Evolutionary conservation across 2,329 filamentous ascomycete genomes (phyloP).

Genomic region (Fusarium citri): DNA sequence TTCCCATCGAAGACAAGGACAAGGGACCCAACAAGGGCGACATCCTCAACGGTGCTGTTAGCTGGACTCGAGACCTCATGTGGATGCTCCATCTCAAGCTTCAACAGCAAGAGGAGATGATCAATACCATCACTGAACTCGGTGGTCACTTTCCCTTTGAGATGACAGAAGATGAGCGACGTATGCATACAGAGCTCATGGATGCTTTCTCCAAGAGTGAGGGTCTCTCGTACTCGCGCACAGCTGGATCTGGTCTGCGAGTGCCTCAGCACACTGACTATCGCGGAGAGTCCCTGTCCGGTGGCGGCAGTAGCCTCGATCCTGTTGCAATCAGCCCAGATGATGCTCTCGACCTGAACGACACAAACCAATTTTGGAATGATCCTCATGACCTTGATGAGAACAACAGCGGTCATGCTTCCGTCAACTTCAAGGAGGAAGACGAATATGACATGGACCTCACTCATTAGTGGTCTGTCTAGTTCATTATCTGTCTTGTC

Average conservation of each 20-base stretch:
- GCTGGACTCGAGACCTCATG: slow-evolving; percentile 98
- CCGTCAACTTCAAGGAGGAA: slow-evolving; percentile 89
- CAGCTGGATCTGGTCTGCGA: slow-evolving; percentile 83
- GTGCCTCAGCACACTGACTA: slow-evolving; percentile 95
- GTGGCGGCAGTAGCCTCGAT: slow-evolving; percentile 53
- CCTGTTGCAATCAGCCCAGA: slow-evolving; percentile 54
- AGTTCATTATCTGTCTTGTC: slow-evolving; percentile 9
- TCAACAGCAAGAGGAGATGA: slow-evolving; percentile 88
- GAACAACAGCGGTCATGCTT: slow-evolving; percentile 74
- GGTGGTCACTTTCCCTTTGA: slow-evolving; percentile 84
- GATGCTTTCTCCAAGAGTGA: slow-evolving; percentile 88
- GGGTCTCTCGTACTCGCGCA: slow-evolving; percentile 85
- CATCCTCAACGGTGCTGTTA: slow-evolving; percentile 95
- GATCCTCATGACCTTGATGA: slow-evolving; percentile 77
- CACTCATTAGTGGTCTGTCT: slow-evolving; percentile 49
- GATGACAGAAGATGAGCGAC: slow-evolving; percentile 88
- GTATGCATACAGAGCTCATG: slow-evolving; percentile 93
- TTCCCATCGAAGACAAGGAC: slow-evolving; percentile 96
- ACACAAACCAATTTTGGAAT: slow-evolving; percentile 71
- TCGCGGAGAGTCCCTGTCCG: slow-evolving; percentile 79
- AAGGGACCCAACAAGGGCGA: slow-evolving; percentile 99
- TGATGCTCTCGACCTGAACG: slow-evolving; percentile 60
- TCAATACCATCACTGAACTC: slow-evolving; percentile 77
- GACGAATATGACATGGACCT: slow-evolving; percentile 92
- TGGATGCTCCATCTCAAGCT: slow-evolving; percentile 94